Evolutionary conservation across 2,329 filamentous ascomycete genomes (phyloP).

Genomic region (Beauveria scarabaeidicola): DNA sequence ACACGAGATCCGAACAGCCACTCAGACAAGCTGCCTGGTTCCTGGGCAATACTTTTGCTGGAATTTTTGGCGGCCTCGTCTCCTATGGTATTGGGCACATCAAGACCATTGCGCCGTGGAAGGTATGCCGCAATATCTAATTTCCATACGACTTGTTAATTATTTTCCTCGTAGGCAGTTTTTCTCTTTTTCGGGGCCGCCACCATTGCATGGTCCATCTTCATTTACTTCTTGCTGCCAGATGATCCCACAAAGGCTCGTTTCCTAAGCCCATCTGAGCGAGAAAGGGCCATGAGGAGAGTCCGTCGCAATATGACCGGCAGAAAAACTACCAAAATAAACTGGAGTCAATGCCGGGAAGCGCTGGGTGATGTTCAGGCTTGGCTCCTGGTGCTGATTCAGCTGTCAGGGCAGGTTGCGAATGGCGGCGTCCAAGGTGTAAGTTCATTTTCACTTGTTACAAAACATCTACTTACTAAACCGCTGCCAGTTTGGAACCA

Average conservation of each 20-base stretch:
- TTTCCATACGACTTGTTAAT: not conserved
- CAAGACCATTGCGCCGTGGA: not conserved
- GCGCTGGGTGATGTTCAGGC: not conserved
- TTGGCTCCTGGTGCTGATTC: conserved; percentile 15
- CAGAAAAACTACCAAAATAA: conserved; percentile 17
- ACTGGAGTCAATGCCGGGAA: conserved; percentile 1
- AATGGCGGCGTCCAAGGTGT: conserved; percentile 22
- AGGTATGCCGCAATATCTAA: not conserved
- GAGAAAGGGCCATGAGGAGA: conserved; percentile 55
- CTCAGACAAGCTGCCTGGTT: conserved; percentile 21
- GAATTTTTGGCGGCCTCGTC: conserved; percentile 18
- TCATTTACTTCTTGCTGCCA: conserved; percentile 1
- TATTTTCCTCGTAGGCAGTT: not conserved
- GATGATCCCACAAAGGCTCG: conserved; percentile 27
- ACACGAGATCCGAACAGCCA: conserved; percentile 23
- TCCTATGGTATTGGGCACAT: conserved; percentile 19
- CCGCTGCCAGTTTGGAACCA: conserved; percentile 17
- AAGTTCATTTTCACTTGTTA: not conserved
- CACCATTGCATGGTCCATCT: conserved; percentile 1
- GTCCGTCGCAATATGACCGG: conserved; percentile 48
- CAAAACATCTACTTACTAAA: conserved; percentile 10
- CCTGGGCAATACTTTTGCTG: conserved; percentile 19
- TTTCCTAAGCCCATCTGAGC: conserved; percentile 52
- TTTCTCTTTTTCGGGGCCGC: conserved; percentile 8
- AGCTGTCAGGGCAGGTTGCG: conserved; percentile 19